Percentiles rank a stretch among this genome's conserved stretches.
phyloP scores from a whole-genome alignment of 805 yeast species.

The Teunomyces gatunensis region DNA sequence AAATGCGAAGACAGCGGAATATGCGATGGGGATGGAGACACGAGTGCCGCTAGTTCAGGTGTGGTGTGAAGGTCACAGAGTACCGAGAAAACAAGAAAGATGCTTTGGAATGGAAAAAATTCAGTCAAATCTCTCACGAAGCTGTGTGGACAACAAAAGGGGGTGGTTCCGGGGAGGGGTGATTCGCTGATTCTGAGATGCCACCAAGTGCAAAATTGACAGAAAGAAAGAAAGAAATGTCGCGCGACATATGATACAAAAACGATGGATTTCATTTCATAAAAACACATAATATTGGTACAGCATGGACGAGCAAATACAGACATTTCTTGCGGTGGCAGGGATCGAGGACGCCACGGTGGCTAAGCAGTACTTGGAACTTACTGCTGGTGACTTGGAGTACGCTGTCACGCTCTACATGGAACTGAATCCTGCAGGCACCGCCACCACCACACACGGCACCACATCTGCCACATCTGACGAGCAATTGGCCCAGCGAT shows the following conservation, averaged over 20 bases:
- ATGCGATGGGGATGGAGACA: background rate
- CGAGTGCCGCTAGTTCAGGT: background rate
- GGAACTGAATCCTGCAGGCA: constrained; percentile 44
- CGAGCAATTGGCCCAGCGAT: constrained; percentile 51
- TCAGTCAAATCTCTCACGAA: background rate
- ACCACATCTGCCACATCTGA: constrained; percentile 21
- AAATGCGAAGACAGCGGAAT: constrained; percentile 1
- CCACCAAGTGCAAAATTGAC: background rate
- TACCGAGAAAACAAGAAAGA: background rate
- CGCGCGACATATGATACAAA: constrained; percentile 1
- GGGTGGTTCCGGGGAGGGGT: background rate
- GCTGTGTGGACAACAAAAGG: background rate
- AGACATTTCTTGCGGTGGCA: constrained; percentile 81
- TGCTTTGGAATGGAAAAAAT: background rate
- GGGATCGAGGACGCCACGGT: constrained; percentile 62
- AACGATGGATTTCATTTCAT: too few species aligned
- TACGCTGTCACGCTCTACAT: constrained; percentile 80
- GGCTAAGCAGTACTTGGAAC: constrained; percentile 75
- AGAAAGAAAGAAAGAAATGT: background rate
- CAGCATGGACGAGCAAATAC: constrained; percentile 50
- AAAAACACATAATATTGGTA: too few species aligned
- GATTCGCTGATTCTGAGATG: background rate
- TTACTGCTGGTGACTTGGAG: constrained; percentile 75
- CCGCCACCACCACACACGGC: constrained; percentile 27
- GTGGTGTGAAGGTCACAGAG: background rate